phyloP scores from a whole-genome alignment of 192 early-diverging fungal genomes.

The Backusella australiensis region DNA sequence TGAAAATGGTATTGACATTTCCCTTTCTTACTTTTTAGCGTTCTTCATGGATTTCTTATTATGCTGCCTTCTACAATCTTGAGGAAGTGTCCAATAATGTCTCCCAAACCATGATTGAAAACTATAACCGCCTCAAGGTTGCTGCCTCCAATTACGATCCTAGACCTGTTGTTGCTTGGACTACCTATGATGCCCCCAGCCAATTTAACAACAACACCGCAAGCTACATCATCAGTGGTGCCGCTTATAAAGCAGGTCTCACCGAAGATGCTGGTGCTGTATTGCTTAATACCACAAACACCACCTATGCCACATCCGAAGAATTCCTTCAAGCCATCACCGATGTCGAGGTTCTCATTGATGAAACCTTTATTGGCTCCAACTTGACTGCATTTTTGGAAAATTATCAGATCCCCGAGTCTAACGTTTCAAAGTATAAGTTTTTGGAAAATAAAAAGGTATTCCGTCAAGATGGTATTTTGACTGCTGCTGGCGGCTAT shows the following conservation, averaged over 20 bases:
- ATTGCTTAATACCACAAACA: slow-evolving; percentile 44
- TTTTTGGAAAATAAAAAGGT: slow-evolving; percentile 62
- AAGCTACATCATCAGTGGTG: slow-evolving; percentile 56
- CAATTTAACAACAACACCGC: slow-evolving; percentile 69
- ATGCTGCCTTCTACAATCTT: slow-evolving; percentile 61
- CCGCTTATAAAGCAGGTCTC: slow-evolving; percentile 60
- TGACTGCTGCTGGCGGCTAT: slow-evolving; percentile 57
- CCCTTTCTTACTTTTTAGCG: slow-evolving; percentile 33
- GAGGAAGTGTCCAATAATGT: slow-evolving; percentile 52
- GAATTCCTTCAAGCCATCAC: slow-evolving; percentile 53
- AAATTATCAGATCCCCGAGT: slow-evolving; percentile 51
- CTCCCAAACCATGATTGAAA: slow-evolving; percentile 43
- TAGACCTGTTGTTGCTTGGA: slow-evolving; percentile 63
- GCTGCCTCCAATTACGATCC: slow-evolving; percentile 27
- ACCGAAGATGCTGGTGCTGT: slow-evolving; percentile 57
- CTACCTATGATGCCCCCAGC: slow-evolving; percentile 54
- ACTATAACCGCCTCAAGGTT: slow-evolving; percentile 56
- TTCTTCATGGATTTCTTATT: slow-evolving; percentile 59
- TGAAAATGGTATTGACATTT: neutral
- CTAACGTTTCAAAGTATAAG: slow-evolving; percentile 45
- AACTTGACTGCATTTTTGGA: slow-evolving; percentile 48
- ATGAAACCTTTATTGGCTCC: slow-evolving; percentile 57
- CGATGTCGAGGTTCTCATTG: slow-evolving; percentile 66
- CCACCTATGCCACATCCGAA: slow-evolving; percentile 35
- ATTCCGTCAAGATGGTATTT: slow-evolving; percentile 68